Conservation (phyloP, 306 rosid species). For the Abrus pulchellus region DNA sequence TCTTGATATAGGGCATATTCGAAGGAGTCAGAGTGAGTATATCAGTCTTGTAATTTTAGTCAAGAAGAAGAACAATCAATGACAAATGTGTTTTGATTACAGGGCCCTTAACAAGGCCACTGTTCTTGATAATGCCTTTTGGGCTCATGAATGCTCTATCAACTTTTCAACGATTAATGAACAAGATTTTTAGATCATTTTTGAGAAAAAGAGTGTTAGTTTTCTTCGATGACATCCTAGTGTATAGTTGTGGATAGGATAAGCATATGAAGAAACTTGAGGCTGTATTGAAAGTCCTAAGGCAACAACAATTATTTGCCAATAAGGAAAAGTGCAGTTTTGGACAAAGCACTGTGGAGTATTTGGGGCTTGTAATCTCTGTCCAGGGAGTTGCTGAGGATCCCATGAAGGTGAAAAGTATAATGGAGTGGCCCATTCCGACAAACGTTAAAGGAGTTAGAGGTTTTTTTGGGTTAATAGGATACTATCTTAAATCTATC, state of each 20-base stretch:
- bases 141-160: background rate
- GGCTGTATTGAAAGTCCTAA: background rate
- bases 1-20: background rate
- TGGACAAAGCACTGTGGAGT: background rate
- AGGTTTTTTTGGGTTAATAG: too few species aligned
- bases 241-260: background rate
- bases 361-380: background rate
- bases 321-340: background rate
- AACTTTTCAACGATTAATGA: background rate
- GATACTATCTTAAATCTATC: background rate
- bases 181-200: too few species aligned
- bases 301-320: background rate
- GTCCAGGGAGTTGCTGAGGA: background rate
- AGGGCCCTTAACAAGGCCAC: too few species aligned
- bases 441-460: too few species aligned
- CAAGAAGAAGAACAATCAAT: too few species aligned
- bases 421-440: background rate
- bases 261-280: background rate
- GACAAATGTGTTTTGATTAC: too few species aligned
- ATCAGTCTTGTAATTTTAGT: background rate
- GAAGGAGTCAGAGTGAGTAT: background rate
- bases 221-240: too few species aligned
- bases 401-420: background rate
- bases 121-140: background rate
- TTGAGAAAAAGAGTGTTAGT: background rate